Evolutionary conservation across 495 filamentous ascomycete species (phyloP).

Genomic region (Physcia stellaris): DNA sequence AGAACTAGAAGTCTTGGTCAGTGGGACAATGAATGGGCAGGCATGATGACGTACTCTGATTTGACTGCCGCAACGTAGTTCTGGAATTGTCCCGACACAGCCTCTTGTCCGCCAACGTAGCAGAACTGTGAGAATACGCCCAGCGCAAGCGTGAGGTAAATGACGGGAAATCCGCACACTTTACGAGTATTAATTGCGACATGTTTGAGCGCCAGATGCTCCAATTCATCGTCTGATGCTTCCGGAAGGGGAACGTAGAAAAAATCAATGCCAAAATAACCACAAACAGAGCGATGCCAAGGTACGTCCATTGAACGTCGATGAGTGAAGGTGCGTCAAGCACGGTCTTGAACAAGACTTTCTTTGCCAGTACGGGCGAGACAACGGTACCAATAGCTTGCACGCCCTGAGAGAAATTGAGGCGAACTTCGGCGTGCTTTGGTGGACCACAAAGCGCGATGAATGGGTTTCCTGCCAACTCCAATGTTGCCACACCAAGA

Average conservation of each 20-base stretch:
- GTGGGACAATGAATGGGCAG: conserved; percentile 18
- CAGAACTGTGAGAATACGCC: conserved; percentile 48
- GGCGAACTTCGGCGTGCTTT: conserved; percentile 48
- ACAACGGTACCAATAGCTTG: conserved; percentile 52
- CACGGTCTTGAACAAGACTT: conserved; percentile 44
- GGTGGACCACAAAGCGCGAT: conserved; percentile 53
- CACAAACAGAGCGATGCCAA: conserved; percentile 53
- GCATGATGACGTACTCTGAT: conserved; percentile 14
- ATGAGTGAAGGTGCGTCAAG: conserved; percentile 40
- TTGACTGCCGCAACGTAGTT: conserved; percentile 25
- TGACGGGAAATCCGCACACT: conserved; percentile 31
- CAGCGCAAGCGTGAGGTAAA: conserved; percentile 42
- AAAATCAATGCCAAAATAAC: conserved; percentile 46
- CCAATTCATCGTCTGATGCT: conserved; percentile 49
- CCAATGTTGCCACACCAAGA: conserved; percentile 47
- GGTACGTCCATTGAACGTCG: conserved; percentile 59
- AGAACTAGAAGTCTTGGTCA: conserved; percentile 9
- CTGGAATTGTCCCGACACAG: conserved; percentile 32
- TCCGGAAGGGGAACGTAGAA: conserved; percentile 55
- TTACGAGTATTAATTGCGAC: conserved; percentile 35
- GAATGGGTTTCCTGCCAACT: conserved; percentile 55
- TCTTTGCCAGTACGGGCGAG: conserved; percentile 46
- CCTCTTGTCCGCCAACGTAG: conserved; percentile 56
- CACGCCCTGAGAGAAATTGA: conserved; percentile 56
- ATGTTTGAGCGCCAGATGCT: conserved; percentile 38